Evolutionary conservation across 2,329 filamentous ascomycete species (phyloP).

Genomic region (Delphinella strobiligena): DNA sequence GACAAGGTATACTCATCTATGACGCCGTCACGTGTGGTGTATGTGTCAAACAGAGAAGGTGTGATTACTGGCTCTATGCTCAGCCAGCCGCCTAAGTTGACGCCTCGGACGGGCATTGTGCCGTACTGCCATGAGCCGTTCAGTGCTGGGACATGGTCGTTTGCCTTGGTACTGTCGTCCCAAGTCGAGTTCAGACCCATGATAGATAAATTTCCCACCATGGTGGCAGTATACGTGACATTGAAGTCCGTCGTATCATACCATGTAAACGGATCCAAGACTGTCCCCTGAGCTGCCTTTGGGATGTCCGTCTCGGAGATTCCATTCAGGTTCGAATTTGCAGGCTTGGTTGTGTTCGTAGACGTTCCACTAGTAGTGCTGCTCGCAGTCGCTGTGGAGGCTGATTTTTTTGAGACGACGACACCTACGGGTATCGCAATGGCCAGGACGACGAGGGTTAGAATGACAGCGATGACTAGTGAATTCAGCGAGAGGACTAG

Average conservation of each 20-base stretch:
- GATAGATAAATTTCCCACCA: slow-evolving; percentile 73
- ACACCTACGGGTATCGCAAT: slow-evolving; percentile 37
- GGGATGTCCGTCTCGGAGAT: slow-evolving; percentile 33
- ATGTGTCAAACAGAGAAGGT: slow-evolving; percentile 72
- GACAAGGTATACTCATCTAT: slow-evolving; percentile 83
- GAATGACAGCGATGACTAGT: slow-evolving; percentile 19
- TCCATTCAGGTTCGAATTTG: slow-evolving; percentile 33
- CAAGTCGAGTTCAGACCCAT: slow-evolving; percentile 80
- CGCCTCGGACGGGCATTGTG: slow-evolving; percentile 68
- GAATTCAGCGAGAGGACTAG: too few species aligned
- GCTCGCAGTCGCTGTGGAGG: slow-evolving; percentile 11
- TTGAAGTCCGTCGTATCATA: slow-evolving; percentile 86
- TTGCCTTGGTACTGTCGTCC: slow-evolving; percentile 72
- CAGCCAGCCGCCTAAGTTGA: slow-evolving; percentile 91
- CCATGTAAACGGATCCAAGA: slow-evolving; percentile 86
- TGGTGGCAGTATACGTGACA: slow-evolving; percentile 76
- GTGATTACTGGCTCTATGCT: slow-evolving; percentile 91
- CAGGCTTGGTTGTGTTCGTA: slow-evolving; percentile 19
- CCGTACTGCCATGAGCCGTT: slow-evolving; percentile 69
- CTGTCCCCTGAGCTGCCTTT: slow-evolving; percentile 55
- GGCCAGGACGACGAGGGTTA: slow-evolving; percentile 30
- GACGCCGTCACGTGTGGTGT: slow-evolving; percentile 48
- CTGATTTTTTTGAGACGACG: slow-evolving; percentile 30
- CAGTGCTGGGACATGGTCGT: slow-evolving; percentile 67
- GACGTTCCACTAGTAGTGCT: slow-evolving; percentile 11